Conservation (phyloP, 2,329 filamentous ascomycete species). For the Fusarium redolens region DNA sequence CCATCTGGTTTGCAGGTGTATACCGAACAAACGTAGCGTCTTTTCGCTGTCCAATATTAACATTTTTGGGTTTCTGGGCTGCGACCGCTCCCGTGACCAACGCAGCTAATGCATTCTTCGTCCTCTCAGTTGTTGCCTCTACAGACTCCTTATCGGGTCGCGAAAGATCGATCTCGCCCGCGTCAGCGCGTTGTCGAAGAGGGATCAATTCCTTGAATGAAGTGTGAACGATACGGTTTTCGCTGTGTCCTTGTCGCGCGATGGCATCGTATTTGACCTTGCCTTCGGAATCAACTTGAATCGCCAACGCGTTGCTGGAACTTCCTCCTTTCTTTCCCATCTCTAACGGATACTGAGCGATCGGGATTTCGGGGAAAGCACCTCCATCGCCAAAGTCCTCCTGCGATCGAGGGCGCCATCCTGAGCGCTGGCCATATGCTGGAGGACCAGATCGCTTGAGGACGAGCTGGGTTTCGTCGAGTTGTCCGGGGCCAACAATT, state of each 20-base stretch:
- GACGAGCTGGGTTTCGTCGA: slow-evolving; percentile 88
- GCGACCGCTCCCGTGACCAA: slow-evolving; percentile 88
- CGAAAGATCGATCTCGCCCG: slow-evolving; percentile 88
- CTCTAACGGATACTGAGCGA: slow-evolving; percentile 94
- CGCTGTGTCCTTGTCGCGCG: slow-evolving; percentile 86
- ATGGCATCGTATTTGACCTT: slow-evolving; percentile 98
- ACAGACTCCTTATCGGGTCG: slow-evolving; percentile 88
- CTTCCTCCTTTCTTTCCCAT: slow-evolving; percentile 85
- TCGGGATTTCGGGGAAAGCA: slow-evolving; percentile 91
- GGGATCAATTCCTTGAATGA: slow-evolving; percentile 98
- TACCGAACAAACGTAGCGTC: slow-evolving; percentile 96
- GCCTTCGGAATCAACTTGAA: slow-evolving; percentile 90
- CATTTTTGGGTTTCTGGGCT: slow-evolving; percentile 95
- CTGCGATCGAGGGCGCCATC: slow-evolving; percentile 88
- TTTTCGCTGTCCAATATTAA: slow-evolving; percentile 81
- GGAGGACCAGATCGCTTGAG: slow-evolving; percentile 86
- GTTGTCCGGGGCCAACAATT: slow-evolving; percentile 81
- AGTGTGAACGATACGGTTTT: slow-evolving; percentile 87
- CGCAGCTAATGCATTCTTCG: slow-evolving; percentile 84
- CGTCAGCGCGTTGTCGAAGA: slow-evolving; percentile 89
- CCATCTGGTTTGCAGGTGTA: slow-evolving; percentile 97
- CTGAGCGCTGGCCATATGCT: slow-evolving; percentile 84
- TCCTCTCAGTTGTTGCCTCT: slow-evolving; percentile 84
- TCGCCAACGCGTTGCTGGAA: slow-evolving; percentile 87
- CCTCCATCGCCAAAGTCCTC: slow-evolving; percentile 98